Conservation (phyloP, 2,329 filamentous ascomycete species). For the Diaporthe sp. region DNA sequence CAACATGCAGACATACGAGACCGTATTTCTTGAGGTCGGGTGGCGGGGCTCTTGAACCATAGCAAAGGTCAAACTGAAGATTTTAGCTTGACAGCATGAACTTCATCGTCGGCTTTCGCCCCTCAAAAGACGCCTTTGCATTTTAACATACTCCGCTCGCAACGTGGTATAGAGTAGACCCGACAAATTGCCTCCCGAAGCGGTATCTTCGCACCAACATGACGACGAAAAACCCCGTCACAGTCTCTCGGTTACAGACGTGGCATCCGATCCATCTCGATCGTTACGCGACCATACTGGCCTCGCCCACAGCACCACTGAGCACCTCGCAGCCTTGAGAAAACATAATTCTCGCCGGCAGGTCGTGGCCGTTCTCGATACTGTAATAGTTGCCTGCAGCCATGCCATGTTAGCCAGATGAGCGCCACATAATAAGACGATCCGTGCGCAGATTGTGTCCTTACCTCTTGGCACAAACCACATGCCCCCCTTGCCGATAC, state of each 20-base stretch:
- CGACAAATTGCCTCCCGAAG: constrained; percentile 10
- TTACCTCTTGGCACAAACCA: constrained; percentile 96
- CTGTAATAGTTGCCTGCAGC: constrained; percentile 89
- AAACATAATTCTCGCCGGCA: constrained; percentile 87
- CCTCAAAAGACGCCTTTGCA: constrained; percentile 31
- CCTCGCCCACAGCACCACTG: constrained; percentile 47
- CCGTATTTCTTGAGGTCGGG: too few relatives aligned
- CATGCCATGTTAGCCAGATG: constrained; percentile 8
- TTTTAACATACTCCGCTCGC: constrained; percentile 25
- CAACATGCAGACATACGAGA: background rate
- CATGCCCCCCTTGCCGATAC: constrained; percentile 87
- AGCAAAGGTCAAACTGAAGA: background rate
- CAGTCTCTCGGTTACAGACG: background rate
- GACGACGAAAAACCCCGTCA: background rate
- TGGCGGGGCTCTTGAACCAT: background rate
- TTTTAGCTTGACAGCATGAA: background rate
- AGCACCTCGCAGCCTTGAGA: constrained; percentile 82
- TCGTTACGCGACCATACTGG: constrained; percentile 38
- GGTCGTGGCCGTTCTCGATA: constrained; percentile 84
- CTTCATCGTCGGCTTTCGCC: background rate
- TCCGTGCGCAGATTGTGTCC: constrained; percentile 48
- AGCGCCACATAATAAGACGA: too few relatives aligned
- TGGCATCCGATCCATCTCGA: background rate
- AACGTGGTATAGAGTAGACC: constrained; percentile 15
- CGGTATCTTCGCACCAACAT: constrained; percentile 14